phyloP scores from a whole-genome alignment of 2,329 filamentous ascomycete species.

The Ophiosphaerella korrae region DNA sequence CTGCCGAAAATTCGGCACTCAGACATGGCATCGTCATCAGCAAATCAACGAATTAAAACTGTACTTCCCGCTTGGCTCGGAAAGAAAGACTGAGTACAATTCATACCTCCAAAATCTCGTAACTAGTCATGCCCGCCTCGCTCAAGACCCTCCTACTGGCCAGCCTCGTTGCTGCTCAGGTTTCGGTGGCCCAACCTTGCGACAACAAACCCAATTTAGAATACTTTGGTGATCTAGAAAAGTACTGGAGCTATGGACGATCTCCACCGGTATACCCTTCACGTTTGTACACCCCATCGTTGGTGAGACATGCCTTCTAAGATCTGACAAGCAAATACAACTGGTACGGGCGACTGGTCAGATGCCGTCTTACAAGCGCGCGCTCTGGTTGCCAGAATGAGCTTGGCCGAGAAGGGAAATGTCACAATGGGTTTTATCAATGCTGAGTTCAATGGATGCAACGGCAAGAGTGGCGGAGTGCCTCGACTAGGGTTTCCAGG shows the following conservation, averaged over 20 bases:
- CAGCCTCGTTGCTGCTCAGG: background rate
- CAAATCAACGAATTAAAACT: too few relatives aligned
- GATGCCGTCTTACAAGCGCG: conserved; percentile 35
- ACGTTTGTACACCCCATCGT: background rate
- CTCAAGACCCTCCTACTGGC: background rate
- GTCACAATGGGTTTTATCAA: conserved; percentile 29
- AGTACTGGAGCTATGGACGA: conserved; percentile 2
- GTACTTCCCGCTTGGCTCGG: too few relatives aligned
- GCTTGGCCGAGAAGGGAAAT: conserved; percentile 48
- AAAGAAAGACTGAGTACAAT: too few relatives aligned
- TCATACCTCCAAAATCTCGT: too few relatives aligned
- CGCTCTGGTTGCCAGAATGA: conserved; percentile 42
- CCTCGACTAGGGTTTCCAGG: conserved; percentile 39
- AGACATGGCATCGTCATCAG: too few relatives aligned
- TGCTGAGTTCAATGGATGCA: conserved; percentile 16
- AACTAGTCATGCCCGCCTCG: background rate
- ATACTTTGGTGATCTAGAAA: background rate
- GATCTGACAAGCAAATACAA: background rate
- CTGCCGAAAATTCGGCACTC: too few relatives aligned
- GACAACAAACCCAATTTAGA: background rate
- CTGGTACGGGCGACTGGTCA: conserved; percentile 5
- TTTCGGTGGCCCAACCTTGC: background rate
- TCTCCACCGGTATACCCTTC: conserved; percentile 9
- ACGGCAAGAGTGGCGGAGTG: conserved; percentile 24
- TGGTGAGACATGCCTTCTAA: background rate